Evolutionary conservation across 2,329 filamentous ascomycete species (phyloP).

Genomic region (Calonectria hongkongensis): DNA sequence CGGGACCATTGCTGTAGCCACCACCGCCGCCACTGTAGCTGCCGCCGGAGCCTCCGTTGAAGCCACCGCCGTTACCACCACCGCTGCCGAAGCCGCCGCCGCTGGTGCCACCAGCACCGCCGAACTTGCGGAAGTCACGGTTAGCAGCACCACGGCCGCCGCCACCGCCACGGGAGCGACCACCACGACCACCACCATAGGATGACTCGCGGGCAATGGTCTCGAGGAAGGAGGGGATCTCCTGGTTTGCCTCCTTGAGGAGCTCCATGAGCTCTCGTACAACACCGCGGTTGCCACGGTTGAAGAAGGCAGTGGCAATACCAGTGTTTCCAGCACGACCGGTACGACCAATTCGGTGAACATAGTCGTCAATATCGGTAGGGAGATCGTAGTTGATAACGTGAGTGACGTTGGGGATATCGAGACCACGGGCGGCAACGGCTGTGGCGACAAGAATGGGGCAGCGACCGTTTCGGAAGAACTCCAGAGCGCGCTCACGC

Average conservation of each 20-base stretch:
- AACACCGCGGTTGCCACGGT: conserved; percentile 98
- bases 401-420: conserved; percentile 97
- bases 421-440: conserved; percentile 91
- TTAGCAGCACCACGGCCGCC: conserved; percentile 83
- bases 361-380: conserved; percentile 98
- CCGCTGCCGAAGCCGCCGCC: conserved; percentile 65
- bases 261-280: conserved; percentile 98
- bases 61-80: conserved; percentile 65
- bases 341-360: conserved; percentile 99
- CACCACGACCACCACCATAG: conserved; percentile 80
- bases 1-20: conserved; percentile 60
- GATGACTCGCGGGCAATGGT: conserved; percentile 96
- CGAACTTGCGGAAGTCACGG: conserved; percentile 92
- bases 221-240: conserved; percentile 95
- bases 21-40: conserved; percentile 53
- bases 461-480: conserved; percentile 97
- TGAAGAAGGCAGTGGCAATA: conserved; percentile 99
- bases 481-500: conserved; percentile 97
- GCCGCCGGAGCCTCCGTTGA: conserved; percentile 62
- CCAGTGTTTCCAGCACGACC: conserved; percentile 99
- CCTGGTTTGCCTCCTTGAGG: conserved; percentile 98
- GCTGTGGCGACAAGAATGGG: conserved; percentile 98
- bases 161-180: conserved; percentile 72
- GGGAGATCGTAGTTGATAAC: conserved; percentile 99
- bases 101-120: conserved; percentile 71